These are phyloP conservation scores for Phytomonas francai DNA, from an alignment of 208 protist species.

Conservation along the genomic window DNA sequence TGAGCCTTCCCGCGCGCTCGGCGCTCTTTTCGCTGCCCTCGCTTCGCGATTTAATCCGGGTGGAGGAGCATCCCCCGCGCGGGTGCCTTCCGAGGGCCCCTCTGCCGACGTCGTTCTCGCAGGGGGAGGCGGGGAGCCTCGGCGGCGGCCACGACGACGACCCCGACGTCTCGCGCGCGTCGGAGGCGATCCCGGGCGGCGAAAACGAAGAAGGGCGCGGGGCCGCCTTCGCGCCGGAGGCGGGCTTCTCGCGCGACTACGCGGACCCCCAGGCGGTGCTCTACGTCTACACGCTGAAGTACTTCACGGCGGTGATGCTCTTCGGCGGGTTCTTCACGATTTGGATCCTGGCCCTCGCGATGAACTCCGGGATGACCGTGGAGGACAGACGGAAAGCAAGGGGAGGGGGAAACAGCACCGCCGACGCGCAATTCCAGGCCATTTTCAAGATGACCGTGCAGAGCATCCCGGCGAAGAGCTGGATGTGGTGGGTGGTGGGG, in stretches of 20 bases:
- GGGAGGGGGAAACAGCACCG: conserved; percentile 9
- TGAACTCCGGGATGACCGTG: conserved; percentile 36
- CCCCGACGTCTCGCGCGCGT: too few relatives aligned
- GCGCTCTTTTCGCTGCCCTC: conserved; percentile 43
- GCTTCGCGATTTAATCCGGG: conserved; percentile 40
- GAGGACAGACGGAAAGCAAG: not conserved
- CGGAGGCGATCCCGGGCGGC: too few relatives aligned
- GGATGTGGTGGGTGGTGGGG: conserved; percentile 43
- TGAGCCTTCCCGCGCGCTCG: conserved; percentile 41
- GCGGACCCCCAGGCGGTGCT: conserved; percentile 66
- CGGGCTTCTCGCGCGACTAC: too few relatives aligned
- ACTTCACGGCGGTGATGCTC: conserved; percentile 55
- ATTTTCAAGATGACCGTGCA: conserved; percentile 76
- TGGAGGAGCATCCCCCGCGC: conserved; percentile 60
- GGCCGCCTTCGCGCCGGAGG: too few relatives aligned
- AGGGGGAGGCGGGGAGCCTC: not conserved
- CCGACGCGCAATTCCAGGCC: conserved; percentile 43
- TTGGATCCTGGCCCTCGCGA: conserved; percentile 62
- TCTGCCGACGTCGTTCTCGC: not conserved
- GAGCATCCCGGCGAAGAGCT: conserved; percentile 59
- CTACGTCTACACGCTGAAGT: conserved; percentile 75
- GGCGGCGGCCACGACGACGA: not conserved
- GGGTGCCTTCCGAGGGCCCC: conserved; percentile 19
- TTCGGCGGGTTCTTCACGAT: conserved; percentile 46
- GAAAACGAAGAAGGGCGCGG: too few relatives aligned